phyloP scores from a whole-genome alignment of 2,329 filamentous ascomycete species.

The Westerdykella ornata region DNA sequence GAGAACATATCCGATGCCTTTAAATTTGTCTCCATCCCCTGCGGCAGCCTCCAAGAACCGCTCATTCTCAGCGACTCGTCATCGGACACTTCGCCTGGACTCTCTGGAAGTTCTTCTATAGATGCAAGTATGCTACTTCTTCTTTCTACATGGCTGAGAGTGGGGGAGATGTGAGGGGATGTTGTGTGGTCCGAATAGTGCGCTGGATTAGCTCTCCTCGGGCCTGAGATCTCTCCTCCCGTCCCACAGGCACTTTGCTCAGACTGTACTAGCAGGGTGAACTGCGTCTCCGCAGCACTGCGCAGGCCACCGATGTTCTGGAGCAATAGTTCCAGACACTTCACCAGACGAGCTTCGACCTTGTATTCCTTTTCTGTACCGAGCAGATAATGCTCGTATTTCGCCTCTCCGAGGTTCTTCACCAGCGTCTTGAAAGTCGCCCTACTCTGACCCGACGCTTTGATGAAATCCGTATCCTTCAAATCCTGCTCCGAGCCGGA shows the following conservation, averaged over 20 bases:
- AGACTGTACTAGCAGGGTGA: constrained; percentile 68
- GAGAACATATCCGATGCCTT: constrained; percentile 81
- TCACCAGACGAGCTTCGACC: constrained; percentile 71
- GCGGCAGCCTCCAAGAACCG: constrained; percentile 18
- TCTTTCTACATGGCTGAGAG: constrained; percentile 26
- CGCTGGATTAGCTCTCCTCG: constrained; percentile 19
- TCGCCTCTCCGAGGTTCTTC: constrained; percentile 75
- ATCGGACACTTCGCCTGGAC: constrained; percentile 28
- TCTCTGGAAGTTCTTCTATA: constrained; percentile 39
- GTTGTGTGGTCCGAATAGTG: constrained; percentile 21
- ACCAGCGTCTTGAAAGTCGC: constrained; percentile 63
- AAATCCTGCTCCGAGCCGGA: constrained; percentile 76
- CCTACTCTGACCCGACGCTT: constrained; percentile 58
- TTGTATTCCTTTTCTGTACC: constrained; percentile 74
- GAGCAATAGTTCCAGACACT: constrained; percentile 75
- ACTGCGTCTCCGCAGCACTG: constrained; percentile 84
- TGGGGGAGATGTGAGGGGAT: constrained; percentile 26
- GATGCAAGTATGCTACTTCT: constrained; percentile 37
- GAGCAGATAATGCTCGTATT: constrained; percentile 77
- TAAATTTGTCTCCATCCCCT: constrained; percentile 24
- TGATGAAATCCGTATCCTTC: constrained; percentile 57
- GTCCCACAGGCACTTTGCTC: constrained; percentile 11
- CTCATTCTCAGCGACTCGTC: constrained; percentile 17
- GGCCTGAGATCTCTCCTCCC: constrained; percentile 8
- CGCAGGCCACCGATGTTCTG: constrained; percentile 86